Conservation (phyloP, 345 rosid genomes). For the Hevea brasiliensis region DNA sequence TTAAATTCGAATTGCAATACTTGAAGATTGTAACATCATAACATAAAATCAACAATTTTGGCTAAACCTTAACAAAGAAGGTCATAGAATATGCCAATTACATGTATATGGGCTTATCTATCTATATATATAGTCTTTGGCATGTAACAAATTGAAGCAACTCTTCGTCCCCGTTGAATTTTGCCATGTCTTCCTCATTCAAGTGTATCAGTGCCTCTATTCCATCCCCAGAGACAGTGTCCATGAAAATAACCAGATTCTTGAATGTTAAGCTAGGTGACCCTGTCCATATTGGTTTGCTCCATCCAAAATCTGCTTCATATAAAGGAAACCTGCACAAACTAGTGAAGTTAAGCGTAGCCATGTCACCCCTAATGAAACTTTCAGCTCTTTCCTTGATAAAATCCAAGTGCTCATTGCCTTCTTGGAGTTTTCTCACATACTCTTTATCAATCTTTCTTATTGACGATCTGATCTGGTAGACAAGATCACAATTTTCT, state of each 20-base stretch:
- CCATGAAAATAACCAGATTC: slow-evolving; percentile 45
- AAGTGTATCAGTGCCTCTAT: slow-evolving; percentile 29
- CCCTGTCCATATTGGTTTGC: slow-evolving; percentile 16
- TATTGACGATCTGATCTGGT: slow-evolving; percentile 11
- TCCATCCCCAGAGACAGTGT: slow-evolving; percentile 36
- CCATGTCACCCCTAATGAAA: slow-evolving; percentile 25
- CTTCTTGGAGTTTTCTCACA: slow-evolving; percentile 13
- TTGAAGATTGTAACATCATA: no score
- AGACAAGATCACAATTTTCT: not conserved
- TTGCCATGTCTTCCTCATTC: slow-evolving; percentile 19
- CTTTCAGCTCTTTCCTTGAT: slow-evolving; percentile 19
- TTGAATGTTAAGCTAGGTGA: slow-evolving; percentile 15
- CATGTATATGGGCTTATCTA: no score
- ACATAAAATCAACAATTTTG: no score
- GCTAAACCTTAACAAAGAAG: no score
- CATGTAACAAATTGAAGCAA: not conserved
- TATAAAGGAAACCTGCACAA: slow-evolving; percentile 44
- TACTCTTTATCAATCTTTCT: not conserved
- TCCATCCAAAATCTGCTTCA: slow-evolving; percentile 52
- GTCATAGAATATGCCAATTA: no score
- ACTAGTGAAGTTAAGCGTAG: slow-evolving; percentile 27
- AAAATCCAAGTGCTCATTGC: slow-evolving; percentile 6
- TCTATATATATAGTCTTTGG: not conserved
- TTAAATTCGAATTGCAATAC: no score
- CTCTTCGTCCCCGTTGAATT: slow-evolving; percentile 15